Conservation (phyloP, 805 yeast species). For the Grigorovia humatica region DNA sequence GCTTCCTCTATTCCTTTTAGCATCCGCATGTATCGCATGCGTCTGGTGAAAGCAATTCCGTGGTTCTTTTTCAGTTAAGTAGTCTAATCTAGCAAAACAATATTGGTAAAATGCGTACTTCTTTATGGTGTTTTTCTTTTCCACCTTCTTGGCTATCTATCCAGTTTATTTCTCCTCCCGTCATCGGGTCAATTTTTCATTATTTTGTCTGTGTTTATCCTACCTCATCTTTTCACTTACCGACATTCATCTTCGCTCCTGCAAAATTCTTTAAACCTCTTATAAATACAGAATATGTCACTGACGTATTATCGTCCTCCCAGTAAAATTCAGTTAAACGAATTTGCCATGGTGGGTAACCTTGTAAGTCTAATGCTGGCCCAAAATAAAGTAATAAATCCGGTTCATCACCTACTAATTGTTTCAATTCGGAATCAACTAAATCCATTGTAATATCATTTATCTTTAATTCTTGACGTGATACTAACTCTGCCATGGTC, state of each 20-base stretch:
- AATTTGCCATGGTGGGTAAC: constrained; percentile 97
- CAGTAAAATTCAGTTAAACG: constrained; percentile 84
- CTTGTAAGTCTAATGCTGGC: constrained; percentile 81
- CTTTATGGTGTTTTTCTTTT: not conserved
- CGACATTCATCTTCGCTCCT: constrained; percentile 77
- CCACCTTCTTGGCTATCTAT: not conserved
- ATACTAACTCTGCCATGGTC: constrained; percentile 70
- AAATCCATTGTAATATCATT: constrained; percentile 64
- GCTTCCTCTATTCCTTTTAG: no score
- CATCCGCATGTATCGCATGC: no score
- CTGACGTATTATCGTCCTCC: constrained; percentile 77
- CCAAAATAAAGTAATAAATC: constrained; percentile 78
- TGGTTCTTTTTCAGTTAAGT: not conserved
- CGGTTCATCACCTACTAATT: constrained; percentile 84
- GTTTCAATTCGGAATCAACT: constrained; percentile 62
- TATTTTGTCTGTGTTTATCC: not conserved
- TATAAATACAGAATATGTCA: constrained; percentile 72
- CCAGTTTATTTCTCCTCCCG: not conserved
- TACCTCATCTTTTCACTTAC: constrained; percentile 38
- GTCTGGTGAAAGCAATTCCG: no score
- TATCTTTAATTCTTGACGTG: constrained; percentile 46
- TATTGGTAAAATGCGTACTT: not conserved
- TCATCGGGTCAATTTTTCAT: no score
- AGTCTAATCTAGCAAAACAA: not conserved
- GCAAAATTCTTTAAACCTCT: constrained; percentile 70